Evolutionary conservation across 768 basidiomycete genomes (phyloP).

Genomic region (Psilocybe cyanescens): DNA sequence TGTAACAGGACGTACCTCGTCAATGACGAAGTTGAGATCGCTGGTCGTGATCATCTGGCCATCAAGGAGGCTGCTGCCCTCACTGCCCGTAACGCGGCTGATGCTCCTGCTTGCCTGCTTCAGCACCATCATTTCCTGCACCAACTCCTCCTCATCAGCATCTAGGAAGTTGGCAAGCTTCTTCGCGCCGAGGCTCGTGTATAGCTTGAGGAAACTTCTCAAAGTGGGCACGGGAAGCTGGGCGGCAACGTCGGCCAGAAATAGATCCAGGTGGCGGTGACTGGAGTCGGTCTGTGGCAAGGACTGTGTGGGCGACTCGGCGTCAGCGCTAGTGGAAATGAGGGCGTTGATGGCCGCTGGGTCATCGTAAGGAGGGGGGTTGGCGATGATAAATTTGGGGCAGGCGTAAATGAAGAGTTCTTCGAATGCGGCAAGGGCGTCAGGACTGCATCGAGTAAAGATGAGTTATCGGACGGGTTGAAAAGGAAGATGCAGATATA

Average conservation of each 20-base stretch:
- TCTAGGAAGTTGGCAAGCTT: conserved; percentile 94
- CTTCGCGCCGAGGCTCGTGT: conserved; percentile 89
- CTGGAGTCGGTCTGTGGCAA: conserved; percentile 66
- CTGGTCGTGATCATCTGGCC: conserved; percentile 89
- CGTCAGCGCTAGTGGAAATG: conserved; percentile 38
- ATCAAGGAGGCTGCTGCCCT: conserved; percentile 67
- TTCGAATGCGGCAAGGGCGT: conserved; percentile 80
- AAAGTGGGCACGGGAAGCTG: conserved; percentile 82
- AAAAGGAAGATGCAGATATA: background rate
- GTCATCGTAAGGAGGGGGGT: conserved; percentile 93
- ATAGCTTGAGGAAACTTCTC: conserved; percentile 91
- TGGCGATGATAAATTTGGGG: conserved; percentile 96
- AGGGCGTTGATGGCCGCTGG: conserved; percentile 58
- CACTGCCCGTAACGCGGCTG: conserved; percentile 62
- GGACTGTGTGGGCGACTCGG: conserved; percentile 34
- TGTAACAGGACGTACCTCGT: conserved; percentile 64
- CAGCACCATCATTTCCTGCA: conserved; percentile 97
- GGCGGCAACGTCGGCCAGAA: conserved; percentile 81
- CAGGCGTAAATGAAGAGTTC: conserved; percentile 95
- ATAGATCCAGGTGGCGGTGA: conserved; percentile 81
- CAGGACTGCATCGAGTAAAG: conserved; percentile 5
- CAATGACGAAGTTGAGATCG: conserved; percentile 95
- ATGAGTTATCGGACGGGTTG: background rate
- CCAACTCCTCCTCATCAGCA: conserved; percentile 89
- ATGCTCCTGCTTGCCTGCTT: conserved; percentile 86